These are phyloP conservation scores for Dactylellina drechsleri DNA, from an alignment of 2,329 filamentous ascomycete genomes.

Conservation along the genomic window DNA sequence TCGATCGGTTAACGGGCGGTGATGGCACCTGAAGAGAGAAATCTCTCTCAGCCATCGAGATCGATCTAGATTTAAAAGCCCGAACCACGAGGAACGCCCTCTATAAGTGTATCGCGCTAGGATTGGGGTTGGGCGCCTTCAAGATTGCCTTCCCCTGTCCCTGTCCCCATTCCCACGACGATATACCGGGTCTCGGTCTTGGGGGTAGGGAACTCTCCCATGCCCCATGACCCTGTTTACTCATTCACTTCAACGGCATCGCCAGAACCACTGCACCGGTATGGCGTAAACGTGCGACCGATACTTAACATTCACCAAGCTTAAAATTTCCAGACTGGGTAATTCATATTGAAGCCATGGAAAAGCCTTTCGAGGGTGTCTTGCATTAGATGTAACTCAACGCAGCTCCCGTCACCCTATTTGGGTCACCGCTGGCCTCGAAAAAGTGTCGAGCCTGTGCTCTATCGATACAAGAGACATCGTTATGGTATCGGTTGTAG, in stretches of 20 bases:
- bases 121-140: not conserved
- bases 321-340: conserved; percentile 12
- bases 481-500: not conserved
- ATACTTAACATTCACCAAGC: not conserved
- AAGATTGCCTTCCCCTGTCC: not conserved
- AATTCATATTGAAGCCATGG: not conserved
- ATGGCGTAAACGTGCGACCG: not conserved
- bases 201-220: not conserved
- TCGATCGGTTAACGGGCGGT: conserved; percentile 16
- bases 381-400: conserved; percentile 9
- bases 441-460: no score
- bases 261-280: not conserved
- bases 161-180: not conserved
- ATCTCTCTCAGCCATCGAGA: conserved; percentile 31
- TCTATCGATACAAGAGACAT: no score
- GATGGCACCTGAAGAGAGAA: conserved; percentile 6
- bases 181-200: conserved; percentile 12
- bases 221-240: conserved; percentile 2
- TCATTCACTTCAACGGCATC: not conserved
- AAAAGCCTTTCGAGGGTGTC: conserved; percentile 4
- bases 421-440: conserved; percentile 6
- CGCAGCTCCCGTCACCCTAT: not conserved
- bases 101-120: not conserved
- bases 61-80: conserved; percentile 35
- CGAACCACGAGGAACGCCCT: not conserved